Conservation (phyloP, 148 eudicot species). For the Cornus florida region DNA sequence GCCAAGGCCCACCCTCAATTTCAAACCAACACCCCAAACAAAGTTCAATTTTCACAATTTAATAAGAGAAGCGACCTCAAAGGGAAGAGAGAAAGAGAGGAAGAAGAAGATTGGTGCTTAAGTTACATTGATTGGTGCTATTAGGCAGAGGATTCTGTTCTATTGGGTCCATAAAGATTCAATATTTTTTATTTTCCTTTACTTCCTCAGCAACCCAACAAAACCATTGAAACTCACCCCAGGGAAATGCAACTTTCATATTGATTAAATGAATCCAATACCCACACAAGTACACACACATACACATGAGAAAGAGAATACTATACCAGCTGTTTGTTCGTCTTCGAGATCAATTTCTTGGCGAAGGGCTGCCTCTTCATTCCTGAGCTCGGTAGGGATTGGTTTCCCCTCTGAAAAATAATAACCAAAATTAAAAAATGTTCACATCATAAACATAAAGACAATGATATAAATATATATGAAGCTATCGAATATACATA, state of each 20-base stretch:
- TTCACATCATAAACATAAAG: background rate
- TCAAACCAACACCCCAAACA: background rate
- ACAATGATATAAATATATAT: background rate
- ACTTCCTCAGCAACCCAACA: background rate
- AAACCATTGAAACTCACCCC: background rate
- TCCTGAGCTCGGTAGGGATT: conserved; percentile 91
- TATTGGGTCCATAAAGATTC: too few species aligned
- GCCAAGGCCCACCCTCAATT: too few species aligned
- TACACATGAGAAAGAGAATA: background rate
- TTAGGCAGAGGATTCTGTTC: too few species aligned
- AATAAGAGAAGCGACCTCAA: too few species aligned
- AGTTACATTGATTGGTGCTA: too few species aligned
- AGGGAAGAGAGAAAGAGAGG: too few species aligned
- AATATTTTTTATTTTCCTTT: background rate
- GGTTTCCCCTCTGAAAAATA: conserved; percentile 77
- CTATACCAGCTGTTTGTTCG: conserved; percentile 72
- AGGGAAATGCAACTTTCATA: background rate
- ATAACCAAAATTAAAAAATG: background rate
- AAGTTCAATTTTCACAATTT: background rate
- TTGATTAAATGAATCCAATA: background rate
- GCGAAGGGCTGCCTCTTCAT: conserved; percentile 88
- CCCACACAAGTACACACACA: background rate
- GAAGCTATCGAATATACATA: background rate
- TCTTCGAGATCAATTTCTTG: conserved; percentile 94
- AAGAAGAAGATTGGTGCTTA: too few species aligned